phyloP scores from a whole-genome alignment of 805 yeast genomes.

The Ogataea pini region DNA sequence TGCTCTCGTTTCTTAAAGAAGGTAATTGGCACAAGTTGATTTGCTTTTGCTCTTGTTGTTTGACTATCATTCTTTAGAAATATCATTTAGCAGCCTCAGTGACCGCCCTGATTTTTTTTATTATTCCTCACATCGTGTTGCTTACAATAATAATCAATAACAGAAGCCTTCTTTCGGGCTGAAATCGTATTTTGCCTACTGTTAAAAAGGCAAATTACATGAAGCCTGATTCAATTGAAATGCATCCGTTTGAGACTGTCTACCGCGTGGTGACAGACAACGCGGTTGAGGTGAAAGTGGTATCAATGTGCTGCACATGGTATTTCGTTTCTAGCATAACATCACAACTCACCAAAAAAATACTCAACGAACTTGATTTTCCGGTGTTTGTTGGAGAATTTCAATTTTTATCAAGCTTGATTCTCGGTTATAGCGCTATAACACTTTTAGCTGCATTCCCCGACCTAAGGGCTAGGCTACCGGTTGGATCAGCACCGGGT shows the following conservation, averaged over 20 bases:
- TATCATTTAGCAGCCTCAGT: neutral
- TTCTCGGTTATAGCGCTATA: slow-evolving; percentile 24
- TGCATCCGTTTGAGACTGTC: neutral
- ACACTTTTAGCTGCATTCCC: slow-evolving; percentile 13
- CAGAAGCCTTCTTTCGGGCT: neutral
- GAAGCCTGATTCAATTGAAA: neutral
- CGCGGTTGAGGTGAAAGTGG: slow-evolving; percentile 37
- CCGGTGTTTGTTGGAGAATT: slow-evolving; percentile 67
- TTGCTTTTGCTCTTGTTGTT: neutral
- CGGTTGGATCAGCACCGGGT: slow-evolving; percentile 55
- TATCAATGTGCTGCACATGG: slow-evolving; percentile 56
- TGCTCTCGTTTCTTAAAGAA: too few species aligned
- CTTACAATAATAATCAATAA: neutral
- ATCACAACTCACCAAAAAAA: slow-evolving; percentile 61
- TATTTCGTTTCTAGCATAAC: slow-evolving; percentile 62
- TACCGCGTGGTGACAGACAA: slow-evolving; percentile 1
- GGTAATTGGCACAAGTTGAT: too few species aligned
- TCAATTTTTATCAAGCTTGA: slow-evolving; percentile 56
- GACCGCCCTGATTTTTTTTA: neutral
- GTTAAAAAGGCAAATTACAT: neutral
- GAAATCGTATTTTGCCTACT: neutral
- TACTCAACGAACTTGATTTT: slow-evolving; percentile 54
- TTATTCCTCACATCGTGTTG: neutral
- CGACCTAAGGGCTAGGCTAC: slow-evolving; percentile 39
- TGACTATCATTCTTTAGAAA: neutral